Evolutionary conservation across 140 eudicot genomes (phyloP).

Genomic region (Ambrosia hybrid): DNA sequence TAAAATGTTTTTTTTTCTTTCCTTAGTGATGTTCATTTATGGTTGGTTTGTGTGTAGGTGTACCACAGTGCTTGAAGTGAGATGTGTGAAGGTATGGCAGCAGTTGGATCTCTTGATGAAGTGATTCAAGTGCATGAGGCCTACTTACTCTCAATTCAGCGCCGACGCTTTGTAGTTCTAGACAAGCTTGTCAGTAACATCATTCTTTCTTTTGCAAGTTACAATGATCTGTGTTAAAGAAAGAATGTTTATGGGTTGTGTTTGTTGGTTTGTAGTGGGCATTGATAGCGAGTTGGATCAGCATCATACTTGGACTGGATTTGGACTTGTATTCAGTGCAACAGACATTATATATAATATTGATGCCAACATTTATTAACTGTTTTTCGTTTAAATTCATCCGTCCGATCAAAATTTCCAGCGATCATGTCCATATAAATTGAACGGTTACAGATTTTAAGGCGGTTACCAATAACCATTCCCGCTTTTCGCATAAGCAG

Average conservation of each 20-base stretch:
- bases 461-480: no score
- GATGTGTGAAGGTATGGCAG: constrained; percentile 83
- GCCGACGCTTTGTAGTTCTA: constrained; percentile 97
- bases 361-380: no score
- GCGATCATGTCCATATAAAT: no score
- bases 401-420: no score
- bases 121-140: constrained; percentile 91
- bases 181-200: constrained; percentile 73
- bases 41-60: constrained; percentile 46
- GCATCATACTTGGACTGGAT: constrained; percentile 83
- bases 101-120: constrained; percentile 90
- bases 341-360: no score
- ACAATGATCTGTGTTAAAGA: neutral
- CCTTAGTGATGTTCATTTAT: constrained; percentile 11
- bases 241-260: neutral
- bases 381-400: no score
- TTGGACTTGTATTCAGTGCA: no score
- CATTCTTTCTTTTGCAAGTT: neutral
- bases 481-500: no score
- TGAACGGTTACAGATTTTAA: no score
- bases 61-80: constrained; percentile 98
- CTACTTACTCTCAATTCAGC: constrained; percentile 82
- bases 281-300: constrained; percentile 86
- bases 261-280: constrained; percentile 62
- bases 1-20: neutral